These are phyloP conservation scores for Darksidea phi DNA, from an alignment of 495 filamentous ascomycete species.

Conservation along the genomic window DNA sequence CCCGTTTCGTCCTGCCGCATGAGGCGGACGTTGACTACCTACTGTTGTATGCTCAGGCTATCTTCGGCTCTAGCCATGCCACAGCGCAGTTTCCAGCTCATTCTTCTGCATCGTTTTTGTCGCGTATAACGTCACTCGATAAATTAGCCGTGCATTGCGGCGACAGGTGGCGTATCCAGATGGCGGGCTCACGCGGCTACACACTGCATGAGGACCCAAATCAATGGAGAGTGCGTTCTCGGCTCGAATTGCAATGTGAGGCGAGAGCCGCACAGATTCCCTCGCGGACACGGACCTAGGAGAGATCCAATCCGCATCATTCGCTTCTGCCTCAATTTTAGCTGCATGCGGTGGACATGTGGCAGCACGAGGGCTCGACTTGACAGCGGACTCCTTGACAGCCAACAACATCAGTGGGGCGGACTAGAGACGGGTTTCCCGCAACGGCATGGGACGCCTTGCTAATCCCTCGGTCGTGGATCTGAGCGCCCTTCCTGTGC, in stretches of 20 bases:
- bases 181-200: conserved; percentile 1
- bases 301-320: conserved; percentile 21
- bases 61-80: neutral
- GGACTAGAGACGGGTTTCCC: conserved; percentile 20
- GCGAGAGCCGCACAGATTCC: conserved; percentile 28
- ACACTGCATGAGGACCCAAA: neutral
- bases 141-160: conserved; percentile 7
- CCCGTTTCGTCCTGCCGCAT: no score
- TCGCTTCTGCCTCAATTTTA: conserved; percentile 9
- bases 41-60: neutral
- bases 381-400: conserved; percentile 26
- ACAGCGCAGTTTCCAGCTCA: neutral
- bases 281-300: conserved; percentile 25
- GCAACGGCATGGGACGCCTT: conserved; percentile 28
- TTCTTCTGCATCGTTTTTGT: neutral
- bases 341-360: conserved; percentile 32
- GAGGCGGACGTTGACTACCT: neutral
- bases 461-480: conserved; percentile 13
- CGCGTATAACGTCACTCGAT: neutral
- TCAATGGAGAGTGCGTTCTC: conserved; percentile 5
- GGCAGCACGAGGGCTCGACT: conserved; percentile 28
- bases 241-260: conserved; percentile 22
- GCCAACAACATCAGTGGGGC: conserved; percentile 32
- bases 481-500: neutral
- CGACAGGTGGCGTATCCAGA: conserved; percentile 15